These are phyloP conservation scores for Novymonas esmeraldas DNA, from an alignment of 208 protist genomes.

Conservation along the genomic window DNA sequence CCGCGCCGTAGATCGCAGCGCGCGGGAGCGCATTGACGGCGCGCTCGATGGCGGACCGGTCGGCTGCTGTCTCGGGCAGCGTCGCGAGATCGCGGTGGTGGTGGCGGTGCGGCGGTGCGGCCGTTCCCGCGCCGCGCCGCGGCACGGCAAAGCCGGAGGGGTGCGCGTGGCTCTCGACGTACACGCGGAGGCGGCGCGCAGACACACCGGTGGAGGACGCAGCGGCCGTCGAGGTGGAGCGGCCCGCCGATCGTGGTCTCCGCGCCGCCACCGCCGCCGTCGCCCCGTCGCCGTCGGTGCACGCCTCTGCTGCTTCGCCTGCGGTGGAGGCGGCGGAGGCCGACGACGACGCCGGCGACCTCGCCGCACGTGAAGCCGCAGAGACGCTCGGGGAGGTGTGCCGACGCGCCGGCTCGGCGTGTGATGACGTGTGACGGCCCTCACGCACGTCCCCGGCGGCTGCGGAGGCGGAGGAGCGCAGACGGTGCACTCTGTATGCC, in stretches of 20 bases:
- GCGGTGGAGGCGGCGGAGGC: no score
- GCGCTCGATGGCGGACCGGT: conserved; percentile 7
- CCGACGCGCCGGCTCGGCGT: neutral
- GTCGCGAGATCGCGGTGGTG: conserved; percentile 8
- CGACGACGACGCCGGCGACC: no score
- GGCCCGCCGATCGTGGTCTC: no score
- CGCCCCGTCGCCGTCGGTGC: no score
- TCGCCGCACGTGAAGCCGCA: no score
- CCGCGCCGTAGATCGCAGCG: conserved; percentile 2
- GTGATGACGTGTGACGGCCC: no score
- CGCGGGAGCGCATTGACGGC: conserved; percentile 4
- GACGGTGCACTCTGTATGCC: neutral
- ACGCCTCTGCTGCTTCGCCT: no score
- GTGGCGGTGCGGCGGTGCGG: conserved; percentile 4
- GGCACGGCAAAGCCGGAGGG: conserved; percentile 26
- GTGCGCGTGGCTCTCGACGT: conserved; percentile 13
- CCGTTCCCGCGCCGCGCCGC: conserved; percentile 14
- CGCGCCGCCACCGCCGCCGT: no score
- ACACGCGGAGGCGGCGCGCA: conserved; percentile 11
- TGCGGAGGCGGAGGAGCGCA: no score
- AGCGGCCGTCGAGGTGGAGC: no score
- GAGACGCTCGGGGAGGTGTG: no score
- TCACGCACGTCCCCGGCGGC: no score
- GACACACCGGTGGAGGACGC: neutral
- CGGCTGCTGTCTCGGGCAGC: conserved; percentile 10